These are phyloP conservation scores for Tolypocladium cylindrosporum DNA, from an alignment of 2,329 filamentous ascomycete genomes.

Conservation along the genomic window DNA sequence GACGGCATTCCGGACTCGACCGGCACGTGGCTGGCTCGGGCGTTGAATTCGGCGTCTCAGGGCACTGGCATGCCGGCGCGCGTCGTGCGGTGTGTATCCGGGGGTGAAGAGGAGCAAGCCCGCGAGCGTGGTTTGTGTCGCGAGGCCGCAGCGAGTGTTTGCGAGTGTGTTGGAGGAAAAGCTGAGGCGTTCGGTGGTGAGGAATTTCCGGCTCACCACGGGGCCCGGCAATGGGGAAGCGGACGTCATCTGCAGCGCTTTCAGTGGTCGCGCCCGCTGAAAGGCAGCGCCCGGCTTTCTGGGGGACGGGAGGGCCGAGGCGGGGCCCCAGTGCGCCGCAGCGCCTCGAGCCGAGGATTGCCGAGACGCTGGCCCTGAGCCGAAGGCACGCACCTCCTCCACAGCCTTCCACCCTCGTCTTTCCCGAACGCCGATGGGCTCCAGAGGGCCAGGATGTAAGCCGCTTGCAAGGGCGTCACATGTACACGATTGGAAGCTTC, in stretches of 20 bases:
- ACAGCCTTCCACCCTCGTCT: neutral
- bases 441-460: neutral
- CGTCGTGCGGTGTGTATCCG: neutral
- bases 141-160: neutral
- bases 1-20: constrained; percentile 37
- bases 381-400: neutral
- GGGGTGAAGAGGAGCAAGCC: neutral
- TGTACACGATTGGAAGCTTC: too few species aligned
- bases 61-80: constrained; percentile 4
- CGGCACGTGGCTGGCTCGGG: neutral
- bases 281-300: neutral
- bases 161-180: neutral
- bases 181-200: neutral
- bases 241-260: constrained; percentile 7
- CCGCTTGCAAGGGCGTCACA: too few species aligned
- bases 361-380: constrained; percentile 2
- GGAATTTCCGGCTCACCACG: constrained; percentile 2
- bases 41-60: neutral
- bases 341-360: constrained; percentile 8
- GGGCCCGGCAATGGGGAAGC: neutral
- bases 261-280: constrained; percentile 5
- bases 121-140: neutral
- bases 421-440: neutral
- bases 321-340: neutral
- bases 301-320: neutral